Evolutionary conservation across 2,329 filamentous ascomycete genomes (phyloP).

Genomic region (Salinomyces thailandicus): DNA sequence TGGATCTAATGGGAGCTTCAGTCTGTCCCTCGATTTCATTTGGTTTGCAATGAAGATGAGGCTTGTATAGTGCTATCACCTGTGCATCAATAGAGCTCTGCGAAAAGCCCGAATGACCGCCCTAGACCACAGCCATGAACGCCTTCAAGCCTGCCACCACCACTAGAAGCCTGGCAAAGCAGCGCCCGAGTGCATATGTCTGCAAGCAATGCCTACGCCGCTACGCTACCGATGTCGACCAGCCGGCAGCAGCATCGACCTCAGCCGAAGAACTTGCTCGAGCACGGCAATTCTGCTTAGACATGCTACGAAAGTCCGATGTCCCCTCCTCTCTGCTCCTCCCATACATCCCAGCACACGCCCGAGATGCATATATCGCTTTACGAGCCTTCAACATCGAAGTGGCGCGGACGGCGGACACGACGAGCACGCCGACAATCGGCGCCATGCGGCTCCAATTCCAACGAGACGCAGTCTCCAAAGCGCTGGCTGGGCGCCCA

Average conservation of each 20-base stretch:
- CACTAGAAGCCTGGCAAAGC: too few relatives aligned
- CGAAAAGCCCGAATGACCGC: too few relatives aligned
- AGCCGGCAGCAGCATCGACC: constrained; percentile 14
- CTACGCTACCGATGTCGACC: constrained; percentile 12
- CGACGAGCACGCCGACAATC: constrained; percentile 77
- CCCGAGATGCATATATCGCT: constrained; percentile 76
- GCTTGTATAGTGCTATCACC: too few relatives aligned
- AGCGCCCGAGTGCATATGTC: constrained; percentile 3
- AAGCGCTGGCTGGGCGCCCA: constrained; percentile 64
- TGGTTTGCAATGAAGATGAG: too few relatives aligned
- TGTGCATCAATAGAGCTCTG: too few relatives aligned
- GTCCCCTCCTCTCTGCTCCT: constrained; percentile 78
- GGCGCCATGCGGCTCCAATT: constrained; percentile 87
- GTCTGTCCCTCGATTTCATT: too few relatives aligned
- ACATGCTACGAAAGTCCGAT: constrained; percentile 64
- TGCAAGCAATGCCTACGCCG: constrained; percentile 4
- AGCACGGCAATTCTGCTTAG: constrained; percentile 49
- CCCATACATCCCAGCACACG: constrained; percentile 66
- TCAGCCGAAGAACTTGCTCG: constrained; percentile 39
- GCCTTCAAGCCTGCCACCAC: too few relatives aligned
- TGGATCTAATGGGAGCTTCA: too few relatives aligned
- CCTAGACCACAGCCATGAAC: too few relatives aligned
- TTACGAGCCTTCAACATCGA: constrained; percentile 90
- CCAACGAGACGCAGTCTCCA: constrained; percentile 77
- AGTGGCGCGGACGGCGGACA: constrained; percentile 78